phyloP scores from a whole-genome alignment of 1,139 yeast genomes.

The Pichia sp. region DNA sequence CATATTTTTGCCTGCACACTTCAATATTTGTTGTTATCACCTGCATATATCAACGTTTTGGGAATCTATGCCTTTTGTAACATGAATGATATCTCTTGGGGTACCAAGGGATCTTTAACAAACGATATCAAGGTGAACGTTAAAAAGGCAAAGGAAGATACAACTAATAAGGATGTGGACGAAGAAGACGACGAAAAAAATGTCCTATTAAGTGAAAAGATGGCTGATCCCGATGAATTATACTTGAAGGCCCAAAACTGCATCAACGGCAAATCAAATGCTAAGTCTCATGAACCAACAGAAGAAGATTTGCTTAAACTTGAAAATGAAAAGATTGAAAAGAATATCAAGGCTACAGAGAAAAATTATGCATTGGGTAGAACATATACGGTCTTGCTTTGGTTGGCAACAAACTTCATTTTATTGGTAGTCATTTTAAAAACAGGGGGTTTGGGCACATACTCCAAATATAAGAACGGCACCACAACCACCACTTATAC shows the following conservation, averaged over 20 bases:
- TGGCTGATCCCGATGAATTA: conserved; percentile 23
- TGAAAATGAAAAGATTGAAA: conserved; percentile 14
- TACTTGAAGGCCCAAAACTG: conserved; percentile 17
- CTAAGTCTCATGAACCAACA: conserved; percentile 7
- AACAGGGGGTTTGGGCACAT: conserved; percentile 26
- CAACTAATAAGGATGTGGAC: background rate
- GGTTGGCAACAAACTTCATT: conserved; percentile 76
- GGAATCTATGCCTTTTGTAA: conserved; percentile 80
- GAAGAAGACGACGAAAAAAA: conserved; percentile 11
- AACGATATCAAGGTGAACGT: conserved; percentile 6
- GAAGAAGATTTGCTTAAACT: conserved; percentile 14
- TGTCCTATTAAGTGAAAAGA: conserved; percentile 21
- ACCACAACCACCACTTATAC: conserved; percentile 43
- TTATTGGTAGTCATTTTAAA: conserved; percentile 66
- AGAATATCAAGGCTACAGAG: conserved; percentile 31
- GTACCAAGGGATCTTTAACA: conserved; percentile 62
- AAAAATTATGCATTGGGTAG: conserved; percentile 61
- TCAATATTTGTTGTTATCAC: conserved; percentile 65
- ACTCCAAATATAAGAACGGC: conserved; percentile 31
- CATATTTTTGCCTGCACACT: conserved; percentile 64
- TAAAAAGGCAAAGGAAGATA: conserved; percentile 16
- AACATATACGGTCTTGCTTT: conserved; percentile 79
- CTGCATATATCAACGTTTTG: conserved; percentile 69
- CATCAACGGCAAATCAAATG: conserved; percentile 10
- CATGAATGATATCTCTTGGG: conserved; percentile 84